These are phyloP conservation scores for Vicia faba DNA, from an alignment of 306 rosid species.

Conservation along the genomic window DNA sequence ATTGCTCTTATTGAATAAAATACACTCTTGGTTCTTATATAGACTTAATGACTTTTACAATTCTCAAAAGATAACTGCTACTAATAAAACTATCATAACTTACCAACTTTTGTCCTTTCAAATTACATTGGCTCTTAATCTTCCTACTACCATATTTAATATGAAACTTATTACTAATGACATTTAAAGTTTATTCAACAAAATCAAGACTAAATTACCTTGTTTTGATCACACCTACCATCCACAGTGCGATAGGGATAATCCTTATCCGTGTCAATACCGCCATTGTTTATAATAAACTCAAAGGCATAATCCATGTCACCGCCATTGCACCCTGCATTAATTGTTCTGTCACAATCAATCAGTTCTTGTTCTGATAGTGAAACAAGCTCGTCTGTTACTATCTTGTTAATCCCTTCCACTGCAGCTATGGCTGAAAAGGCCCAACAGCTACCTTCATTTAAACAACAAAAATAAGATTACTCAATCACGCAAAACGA, in stretches of 20 bases:
- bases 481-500: neutral
- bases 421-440: constrained; percentile 72
- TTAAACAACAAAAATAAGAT: neutral
- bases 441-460: constrained; percentile 95
- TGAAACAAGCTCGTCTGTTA: constrained; percentile 69
- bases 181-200: too few species aligned
- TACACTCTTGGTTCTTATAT: too few species aligned
- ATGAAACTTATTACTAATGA: too few species aligned
- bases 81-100: too few species aligned
- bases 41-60: too few species aligned
- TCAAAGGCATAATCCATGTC: constrained; percentile 66
- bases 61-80: too few species aligned
- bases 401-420: constrained; percentile 83
- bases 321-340: constrained; percentile 86
- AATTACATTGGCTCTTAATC: too few species aligned
- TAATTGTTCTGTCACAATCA: constrained; percentile 71
- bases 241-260: constrained; percentile 66
- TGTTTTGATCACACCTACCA: constrained; percentile 56
- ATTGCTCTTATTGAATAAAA: too few species aligned
- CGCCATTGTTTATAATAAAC: constrained; percentile 79
- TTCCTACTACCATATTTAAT: too few species aligned
- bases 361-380: constrained; percentile 89
- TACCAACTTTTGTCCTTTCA: too few species aligned
- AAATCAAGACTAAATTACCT: constrained; percentile 48
- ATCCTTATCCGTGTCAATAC: constrained; percentile 79